Base-by-base conservation (phyloP, 2,329 filamentous ascomycete species). In the Sclerotinia subarctica region DNA sequence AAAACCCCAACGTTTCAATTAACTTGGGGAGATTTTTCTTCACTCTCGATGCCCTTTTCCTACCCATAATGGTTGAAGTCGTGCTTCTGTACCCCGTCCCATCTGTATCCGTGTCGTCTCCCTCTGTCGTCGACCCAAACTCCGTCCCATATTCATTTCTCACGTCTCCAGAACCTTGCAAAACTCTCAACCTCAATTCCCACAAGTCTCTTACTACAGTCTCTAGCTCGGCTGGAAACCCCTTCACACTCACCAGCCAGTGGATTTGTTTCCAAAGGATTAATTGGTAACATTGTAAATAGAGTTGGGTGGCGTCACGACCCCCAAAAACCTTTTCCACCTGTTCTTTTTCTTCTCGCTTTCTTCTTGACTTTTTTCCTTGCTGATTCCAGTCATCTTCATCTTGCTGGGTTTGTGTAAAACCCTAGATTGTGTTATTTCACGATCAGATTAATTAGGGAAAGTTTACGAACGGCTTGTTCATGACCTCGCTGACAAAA, bases 131-230 rank as follows among this genome's bases (percentile, higher is more conserved):
- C 73, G 78, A 77, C 58, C 77, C 77, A 44, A 79, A 80, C 47
- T 77, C 79, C 15, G 78, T 59, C 76, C 72, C 57, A 76, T 76
- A 57, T 67, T 75, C 74, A 26, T 74, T 74, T 56, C 75, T 76
- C 6, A 75, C 76, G 64, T 54, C 74, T 52, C 71, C 82, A 73
- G 78, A 77, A 59, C 80, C 80, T 26, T 71, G 69, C 46, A 92
- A 58, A 24, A 67, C 54, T 35, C 71, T 69, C 11, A 75, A 47
- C 60, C 76, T 75, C 52, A 97, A 80, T 64, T 89, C 84, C 94
- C 95, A 99, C 19, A 99, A 84, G 76, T 97, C 93, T 69, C 88
- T 87, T 6, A 96, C 88, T 13, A 96, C 83, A 10, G 82, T 88
- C 82, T 96, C 93, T 17, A 97, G 82, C 73, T 96, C 90, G 5